Conservation (phyloP, 345 rosid genomes). For the Salix arbutifolia region DNA sequence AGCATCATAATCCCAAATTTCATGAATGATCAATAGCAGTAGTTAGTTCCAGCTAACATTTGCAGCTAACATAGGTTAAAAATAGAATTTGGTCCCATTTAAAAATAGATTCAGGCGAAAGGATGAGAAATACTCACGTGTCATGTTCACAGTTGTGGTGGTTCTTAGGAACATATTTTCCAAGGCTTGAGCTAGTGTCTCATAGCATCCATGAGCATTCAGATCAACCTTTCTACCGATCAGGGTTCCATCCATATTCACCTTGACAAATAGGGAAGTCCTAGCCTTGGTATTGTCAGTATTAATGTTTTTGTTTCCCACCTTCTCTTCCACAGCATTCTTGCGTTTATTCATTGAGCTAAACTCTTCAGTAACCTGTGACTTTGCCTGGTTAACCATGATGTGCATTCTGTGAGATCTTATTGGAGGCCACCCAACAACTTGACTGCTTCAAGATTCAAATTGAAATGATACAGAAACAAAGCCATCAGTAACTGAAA, state of each 20-base stretch:
- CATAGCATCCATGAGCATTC: constrained; percentile 63
- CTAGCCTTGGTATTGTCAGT: constrained; percentile 29
- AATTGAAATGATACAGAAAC: not conserved
- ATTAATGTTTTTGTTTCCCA: constrained; percentile 23
- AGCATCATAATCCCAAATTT: too few species aligned
- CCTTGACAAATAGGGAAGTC: constrained; percentile 69
- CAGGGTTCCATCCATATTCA: constrained; percentile 89
- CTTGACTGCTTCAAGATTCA: constrained; percentile 47
- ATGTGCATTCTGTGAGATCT: constrained; percentile 71
- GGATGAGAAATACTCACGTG: constrained; percentile 34
- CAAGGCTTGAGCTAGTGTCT: constrained; percentile 57
- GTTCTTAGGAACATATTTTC: constrained; percentile 68
- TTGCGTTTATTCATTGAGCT: constrained; percentile 28
- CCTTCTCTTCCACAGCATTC: constrained; percentile 22
- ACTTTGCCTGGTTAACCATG: constrained; percentile 65
- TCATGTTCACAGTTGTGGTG: constrained; percentile 22
- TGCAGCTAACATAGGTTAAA: too few species aligned
- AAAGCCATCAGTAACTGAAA: not conserved
- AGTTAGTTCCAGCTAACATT: not conserved
- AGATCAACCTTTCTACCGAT: constrained; percentile 91
- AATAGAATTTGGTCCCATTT: too few species aligned
- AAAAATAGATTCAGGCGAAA: constrained; percentile 5
- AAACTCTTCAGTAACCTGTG: constrained; percentile 42
- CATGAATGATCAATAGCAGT: not conserved
- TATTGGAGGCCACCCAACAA: constrained; percentile 98